Evolutionary conservation across 305 asterid species (phyloP).

Genomic region (Stenogyne calaminthoides): DNA sequence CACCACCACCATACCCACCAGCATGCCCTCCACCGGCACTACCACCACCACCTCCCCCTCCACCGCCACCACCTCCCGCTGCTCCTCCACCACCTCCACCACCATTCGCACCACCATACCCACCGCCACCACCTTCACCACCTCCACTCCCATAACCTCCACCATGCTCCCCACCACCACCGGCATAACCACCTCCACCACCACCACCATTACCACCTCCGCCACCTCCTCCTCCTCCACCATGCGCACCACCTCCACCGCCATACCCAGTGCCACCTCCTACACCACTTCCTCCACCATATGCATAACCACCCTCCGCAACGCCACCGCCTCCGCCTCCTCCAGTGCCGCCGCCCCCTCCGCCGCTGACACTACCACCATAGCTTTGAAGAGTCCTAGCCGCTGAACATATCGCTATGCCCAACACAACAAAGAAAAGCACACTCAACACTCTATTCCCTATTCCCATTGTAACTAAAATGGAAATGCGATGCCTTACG

Average conservation of each 20-base stretch:
- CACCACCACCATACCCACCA: constrained; percentile 44
- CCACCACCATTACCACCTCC: constrained; percentile 38
- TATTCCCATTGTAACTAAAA: constrained; percentile 30
- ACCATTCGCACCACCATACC: constrained; percentile 36
- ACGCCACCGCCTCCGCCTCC: constrained; percentile 38
- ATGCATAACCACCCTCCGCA: constrained; percentile 39
- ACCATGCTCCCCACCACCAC: constrained; percentile 39
- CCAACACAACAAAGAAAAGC: constrained; percentile 44
- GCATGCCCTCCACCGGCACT: constrained; percentile 46
- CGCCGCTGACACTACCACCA: constrained; percentile 34
- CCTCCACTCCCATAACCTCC: constrained; percentile 36
- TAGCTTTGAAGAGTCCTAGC: constrained; percentile 49
- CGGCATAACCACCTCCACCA: constrained; percentile 37
- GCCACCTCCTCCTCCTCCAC: constrained; percentile 39
- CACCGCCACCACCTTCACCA: constrained; percentile 38
- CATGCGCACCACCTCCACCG: constrained; percentile 38
- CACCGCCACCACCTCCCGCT: constrained; percentile 46
- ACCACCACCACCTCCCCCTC: constrained; percentile 47
- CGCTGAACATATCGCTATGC: constrained; percentile 48
- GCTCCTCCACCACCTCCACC: constrained; percentile 48
- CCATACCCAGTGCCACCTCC: constrained; percentile 39
- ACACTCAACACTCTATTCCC: constrained; percentile 29
- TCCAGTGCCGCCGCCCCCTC: constrained; percentile 39
- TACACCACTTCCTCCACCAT: constrained; percentile 39
- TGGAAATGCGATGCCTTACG: constrained; percentile 11